Base-by-base conservation (phyloP, 495 filamentous ascomycete species). In the Xylaria acuta region DNA sequence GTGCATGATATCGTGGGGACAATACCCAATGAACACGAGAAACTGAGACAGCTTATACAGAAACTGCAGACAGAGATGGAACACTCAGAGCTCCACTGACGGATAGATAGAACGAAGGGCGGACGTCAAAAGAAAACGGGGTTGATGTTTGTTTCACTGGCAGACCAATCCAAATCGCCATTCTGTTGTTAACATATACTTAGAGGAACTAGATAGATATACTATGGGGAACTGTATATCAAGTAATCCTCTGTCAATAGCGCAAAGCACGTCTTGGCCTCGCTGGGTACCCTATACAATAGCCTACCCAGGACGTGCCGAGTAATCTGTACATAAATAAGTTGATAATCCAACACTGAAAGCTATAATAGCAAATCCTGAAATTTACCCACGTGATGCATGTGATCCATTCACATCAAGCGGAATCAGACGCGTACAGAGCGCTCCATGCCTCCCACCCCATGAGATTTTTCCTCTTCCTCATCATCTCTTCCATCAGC, bases 51-150 rank as follows among this genome's bases (percentile, higher is more conserved):
- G 54, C 25, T 34, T 5, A 58, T 58, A 14, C 54, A 34, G 6
- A 32, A 34, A 34, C 27, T 58, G 14, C 54, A 58, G 27, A 58
- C 54, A 58, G 54, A 58, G 12, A 58, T 58, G 54, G 54, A 58
- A 27, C 54, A 58, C 7, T 34, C 54, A 5, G 54, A 58, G 12
- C 54, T 34, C 34, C 54, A 58, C 30, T 58, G 16, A 34, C 27
- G 18, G 54, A 20, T 20, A 18, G 27, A 18, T n/a, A n/a, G n/a
- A n/a, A 58, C 9, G n/a, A 22, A 6, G 47, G 47, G 7, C 1
- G n/a, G 47, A 51, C 6, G 47, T 25, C 5, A 25, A 22, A 51
- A 9, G 1, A n/a, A 51, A 8, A 5, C n/a, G 47, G 16, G 6
- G 22, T 51, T 22, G 6, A 51, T 7, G 43, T 45, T 45, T n/a